Evolutionary conservation across 306 rosid species (phyloP), one percentile per base, ranked within the genome.

Genomic region (Citrullus amarus): DNA sequence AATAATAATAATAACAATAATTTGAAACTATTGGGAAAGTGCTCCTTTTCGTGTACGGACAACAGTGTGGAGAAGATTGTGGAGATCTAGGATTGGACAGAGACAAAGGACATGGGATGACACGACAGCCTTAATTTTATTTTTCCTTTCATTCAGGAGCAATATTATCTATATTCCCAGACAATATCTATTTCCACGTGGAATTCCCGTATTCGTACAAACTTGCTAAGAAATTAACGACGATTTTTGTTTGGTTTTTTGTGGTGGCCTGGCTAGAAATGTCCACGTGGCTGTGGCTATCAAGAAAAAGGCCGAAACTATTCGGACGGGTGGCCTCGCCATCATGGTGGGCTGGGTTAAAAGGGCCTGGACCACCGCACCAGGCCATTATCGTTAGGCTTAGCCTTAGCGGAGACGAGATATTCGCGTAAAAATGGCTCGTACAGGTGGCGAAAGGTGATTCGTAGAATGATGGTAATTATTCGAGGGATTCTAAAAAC

Each of bases 291-390:
- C 46, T 16, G 14, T 67, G 51, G 11, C 8, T 39, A 15, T 67
- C 44, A 48, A 48, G 10, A 44, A 25, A 62, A 28, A 62, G 69
- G 44, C 72, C 50, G 15, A 66, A 66, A 13, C 22, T 25, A 66
- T 66, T 17, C 43, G 14, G 6, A 8, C 8, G 2, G 46, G 82
- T 78, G 86, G 75, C 54, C 89, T 83, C 84, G 16, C 88, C 79
- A 85, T 85, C 88, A 83, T 48, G 75, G 84, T 69, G 82, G 65
- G 71, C 79, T 57, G 56, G 80, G 62, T 56, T 43, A 69, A 80
- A 56, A 79, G 43, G 54, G 79, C 70, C 78, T 61, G 93, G 92
- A 88, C 93, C 93, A 89, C 85, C n/a, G 16, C 22, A 53, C 28
- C 22, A 62, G 66, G 20, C 61, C 25, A 15, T 67, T 51, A 51